Base-by-base conservation (phyloP, 352 stramenopile genomes). In the Phytopythium kandeliae region DNA sequence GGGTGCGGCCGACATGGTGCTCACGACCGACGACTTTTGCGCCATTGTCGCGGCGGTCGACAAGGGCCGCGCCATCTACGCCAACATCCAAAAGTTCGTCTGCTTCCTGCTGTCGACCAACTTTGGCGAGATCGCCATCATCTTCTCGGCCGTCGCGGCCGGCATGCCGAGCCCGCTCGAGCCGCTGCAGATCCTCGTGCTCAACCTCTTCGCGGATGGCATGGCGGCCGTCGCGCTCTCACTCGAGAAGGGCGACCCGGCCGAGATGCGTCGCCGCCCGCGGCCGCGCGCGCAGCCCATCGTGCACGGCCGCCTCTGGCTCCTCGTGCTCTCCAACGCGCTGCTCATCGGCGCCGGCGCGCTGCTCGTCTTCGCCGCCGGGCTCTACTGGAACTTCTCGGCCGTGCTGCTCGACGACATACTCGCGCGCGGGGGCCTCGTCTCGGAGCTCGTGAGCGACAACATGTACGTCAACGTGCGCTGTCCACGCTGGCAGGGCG, bases 191-290 rank as follows among this genome's bases (percentile, higher is more conserved):
- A 96, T 98, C 84, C 66, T 98, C 21, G 97, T 93, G 85, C 82
- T 98, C 22, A 98, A 98, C 62, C 63, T 98, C 24, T 97, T 98
- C 63, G 97, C 97, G 69, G 93, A 98, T 30, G 67, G 67, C n/a
- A 71, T 71, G 58, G 63, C 67, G 0, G 67, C 67, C 2, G 63
- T 72, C 6, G 64, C 64, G 42, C 22, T 72, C 19, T 65, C 53
- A 4, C 57, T 72, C 9, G 64, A 72, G 51, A 72, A 67, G 49
- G 64, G 60, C 12, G 64, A 72, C 30, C 60, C 60, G 1, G 37
- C 35, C 26, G 53, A 38, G 21, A 72, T 72, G 64, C 42, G 35
- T 11, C 60, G 65, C 8, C 53, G 54, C 0, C 64, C 64, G 11
- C 60, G 64, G 2, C 60, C 60, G 0, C 59, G 65, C 45, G 53